Percentiles rank a stretch among this genome's conserved stretches.
Evolutionary conservation across 2,329 filamentous ascomycete species (phyloP).

Genomic region (Cytospora piceicola): DNA sequence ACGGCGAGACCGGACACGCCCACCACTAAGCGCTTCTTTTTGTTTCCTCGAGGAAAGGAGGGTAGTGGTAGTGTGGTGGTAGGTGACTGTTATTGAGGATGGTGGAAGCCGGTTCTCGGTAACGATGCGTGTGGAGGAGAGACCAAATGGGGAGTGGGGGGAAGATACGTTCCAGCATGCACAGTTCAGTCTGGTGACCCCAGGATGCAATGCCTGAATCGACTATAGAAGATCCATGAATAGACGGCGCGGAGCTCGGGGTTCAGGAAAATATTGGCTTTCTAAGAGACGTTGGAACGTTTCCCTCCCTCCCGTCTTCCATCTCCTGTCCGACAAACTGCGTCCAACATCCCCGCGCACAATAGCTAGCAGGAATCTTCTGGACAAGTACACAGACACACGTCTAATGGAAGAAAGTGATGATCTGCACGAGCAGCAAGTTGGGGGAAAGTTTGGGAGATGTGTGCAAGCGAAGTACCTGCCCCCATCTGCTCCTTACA

Average conservation of each 20-base stretch:
- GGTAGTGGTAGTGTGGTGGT: constrained; percentile 1
- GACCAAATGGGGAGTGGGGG: neutral
- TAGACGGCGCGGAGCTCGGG: constrained; percentile 18
- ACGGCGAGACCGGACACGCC: constrained; percentile 64
- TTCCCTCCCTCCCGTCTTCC: neutral
- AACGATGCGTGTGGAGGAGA: neutral
- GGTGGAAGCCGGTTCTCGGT: neutral
- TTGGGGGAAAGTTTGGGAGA: neutral
- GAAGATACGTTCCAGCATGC: neutral
- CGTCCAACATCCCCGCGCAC: neutral
- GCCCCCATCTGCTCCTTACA: constrained; percentile 5
- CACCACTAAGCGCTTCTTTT: constrained; percentile 57
- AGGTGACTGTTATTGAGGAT: neutral
- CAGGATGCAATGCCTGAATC: constrained; percentile 2
- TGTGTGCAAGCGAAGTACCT: neutral
- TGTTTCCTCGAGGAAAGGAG: neutral
- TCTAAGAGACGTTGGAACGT: neutral
- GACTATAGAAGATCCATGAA: constrained; percentile 5
- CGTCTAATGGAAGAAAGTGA: neutral
- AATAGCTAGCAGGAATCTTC: neutral
- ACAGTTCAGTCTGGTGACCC: neutral
- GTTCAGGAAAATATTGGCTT: neutral
- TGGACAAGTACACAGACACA: neutral
- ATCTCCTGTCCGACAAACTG: neutral
- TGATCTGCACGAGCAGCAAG: neutral